Evolutionary conservation across 352 stramenopile genomes (phyloP).

Genomic region (Vaucheria bursata): DNA sequence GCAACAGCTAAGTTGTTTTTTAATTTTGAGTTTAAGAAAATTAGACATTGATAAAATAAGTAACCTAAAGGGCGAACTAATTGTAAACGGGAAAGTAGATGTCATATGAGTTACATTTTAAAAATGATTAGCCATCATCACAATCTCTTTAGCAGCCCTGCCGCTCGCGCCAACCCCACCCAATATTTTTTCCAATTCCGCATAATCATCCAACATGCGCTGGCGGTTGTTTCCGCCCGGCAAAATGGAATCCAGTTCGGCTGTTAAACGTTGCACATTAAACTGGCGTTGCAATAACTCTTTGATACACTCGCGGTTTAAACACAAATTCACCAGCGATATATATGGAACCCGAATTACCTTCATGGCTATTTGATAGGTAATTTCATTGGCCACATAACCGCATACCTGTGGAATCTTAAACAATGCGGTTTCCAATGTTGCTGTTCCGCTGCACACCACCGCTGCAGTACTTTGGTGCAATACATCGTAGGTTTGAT

Average conservation of each 20-base stretch:
- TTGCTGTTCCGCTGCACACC: conserved; percentile 4
- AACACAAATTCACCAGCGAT: conserved; percentile 7
- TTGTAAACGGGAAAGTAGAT: conserved; percentile 8
- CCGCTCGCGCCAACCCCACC: conserved; percentile 1
- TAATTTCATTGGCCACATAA: conserved; percentile 8
- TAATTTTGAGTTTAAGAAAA: conserved; percentile 10
- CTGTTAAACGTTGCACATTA: conserved; percentile 8
- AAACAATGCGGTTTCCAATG: conserved; percentile 7
- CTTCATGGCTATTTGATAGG: conserved; percentile 7
- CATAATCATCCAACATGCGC: conserved; percentile 6
- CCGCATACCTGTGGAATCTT: conserved; percentile 5
- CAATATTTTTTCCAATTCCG: conserved; percentile 8
- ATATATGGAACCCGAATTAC: conserved; percentile 8
- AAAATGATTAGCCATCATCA: conserved; percentile 8
- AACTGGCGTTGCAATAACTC: conserved; percentile 6
- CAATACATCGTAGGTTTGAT: conserved; percentile 8
- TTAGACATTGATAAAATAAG: conserved; percentile 9
- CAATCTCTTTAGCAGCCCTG: conserved; percentile 5
- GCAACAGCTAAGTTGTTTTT: conserved; percentile 8
- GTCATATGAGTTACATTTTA: conserved; percentile 9
- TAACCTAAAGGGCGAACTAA: conserved; percentile 7
- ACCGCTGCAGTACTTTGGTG: conserved; percentile 4
- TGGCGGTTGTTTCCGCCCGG: conserved; percentile 2
- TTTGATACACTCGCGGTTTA: conserved; percentile 7
- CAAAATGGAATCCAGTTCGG: conserved; percentile 6